Evolutionary conservation across 2,329 filamentous ascomycete genomes (phyloP).

Genomic region (Aspergillus brunneoviolaceus): DNA sequence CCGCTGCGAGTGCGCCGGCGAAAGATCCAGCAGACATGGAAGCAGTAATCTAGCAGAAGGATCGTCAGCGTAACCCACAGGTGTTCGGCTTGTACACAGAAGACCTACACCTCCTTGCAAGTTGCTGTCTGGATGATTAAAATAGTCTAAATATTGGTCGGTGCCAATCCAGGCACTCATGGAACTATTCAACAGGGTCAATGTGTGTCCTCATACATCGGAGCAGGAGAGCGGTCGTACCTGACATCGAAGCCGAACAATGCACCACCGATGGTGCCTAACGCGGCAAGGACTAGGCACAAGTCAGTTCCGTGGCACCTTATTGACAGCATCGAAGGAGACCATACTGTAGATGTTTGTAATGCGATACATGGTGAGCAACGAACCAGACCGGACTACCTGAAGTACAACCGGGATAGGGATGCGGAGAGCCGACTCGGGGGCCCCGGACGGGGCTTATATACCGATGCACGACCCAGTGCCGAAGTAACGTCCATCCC

Average conservation of each 20-base stretch:
- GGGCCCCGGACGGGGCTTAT: not conserved
- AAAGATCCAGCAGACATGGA: conserved; percentile 71
- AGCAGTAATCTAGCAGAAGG: conserved; percentile 58
- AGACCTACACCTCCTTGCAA: conserved; percentile 36
- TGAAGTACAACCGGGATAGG: not conserved
- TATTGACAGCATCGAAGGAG: too few relatives aligned
- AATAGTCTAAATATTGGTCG: conserved; percentile 55
- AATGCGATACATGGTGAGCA: conserved; percentile 23
- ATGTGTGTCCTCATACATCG: not conserved
- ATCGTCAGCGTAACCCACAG: conserved; percentile 23
- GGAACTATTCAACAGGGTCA: conserved; percentile 23
- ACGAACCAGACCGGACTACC: not conserved
- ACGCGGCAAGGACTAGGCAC: conserved; percentile 50
- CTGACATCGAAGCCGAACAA: conserved; percentile 61
- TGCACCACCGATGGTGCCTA: conserved; percentile 57
- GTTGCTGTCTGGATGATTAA: conserved; percentile 47
- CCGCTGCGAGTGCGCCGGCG: conserved; percentile 55
- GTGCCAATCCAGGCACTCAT: conserved; percentile 51
- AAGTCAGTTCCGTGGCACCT: not conserved
- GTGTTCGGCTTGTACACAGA: not conserved
- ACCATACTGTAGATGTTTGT: conserved; percentile 22
- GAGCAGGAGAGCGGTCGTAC: conserved; percentile 46
- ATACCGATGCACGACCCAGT: not conserved
- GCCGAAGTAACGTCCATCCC: conserved; percentile 1
- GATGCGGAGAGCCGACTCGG: not conserved